These are phyloP conservation scores for Berkeleyomyces basicola DNA, from an alignment of 2,329 filamentous ascomycete species.

Conservation along the genomic window DNA sequence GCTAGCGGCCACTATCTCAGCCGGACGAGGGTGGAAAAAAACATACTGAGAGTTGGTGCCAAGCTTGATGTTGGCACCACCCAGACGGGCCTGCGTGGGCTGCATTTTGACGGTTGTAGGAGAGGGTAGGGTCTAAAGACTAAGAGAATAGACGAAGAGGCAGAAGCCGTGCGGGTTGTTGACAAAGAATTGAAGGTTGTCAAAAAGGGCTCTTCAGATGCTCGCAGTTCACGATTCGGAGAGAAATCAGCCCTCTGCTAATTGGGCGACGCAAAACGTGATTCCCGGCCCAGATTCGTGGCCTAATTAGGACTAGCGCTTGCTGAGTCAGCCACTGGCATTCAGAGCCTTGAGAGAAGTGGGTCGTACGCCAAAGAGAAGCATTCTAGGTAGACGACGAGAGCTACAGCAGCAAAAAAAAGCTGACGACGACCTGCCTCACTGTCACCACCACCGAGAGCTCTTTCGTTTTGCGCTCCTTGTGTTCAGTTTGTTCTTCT, in stretches of 20 bases:
- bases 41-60: conserved; percentile 14
- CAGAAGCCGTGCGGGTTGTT: not conserved
- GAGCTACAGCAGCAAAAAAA: too few relatives aligned
- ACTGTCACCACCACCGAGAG: not conserved
- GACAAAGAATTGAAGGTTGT: not conserved
- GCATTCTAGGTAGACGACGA: too few relatives aligned
- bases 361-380: too few relatives aligned
- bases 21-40: not conserved
- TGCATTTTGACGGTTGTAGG: conserved; percentile 24
- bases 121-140: not conserved
- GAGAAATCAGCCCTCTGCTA: conserved; percentile 11
- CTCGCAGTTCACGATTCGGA: conserved; percentile 1
- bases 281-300: conserved; percentile 8
- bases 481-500: too few relatives aligned
- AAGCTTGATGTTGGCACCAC: conserved; percentile 17
- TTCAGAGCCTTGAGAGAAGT: not conserved
- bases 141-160: not conserved
- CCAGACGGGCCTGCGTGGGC: conserved; percentile 28
- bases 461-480: not conserved
- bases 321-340: not conserved
- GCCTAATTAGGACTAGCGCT: not conserved
- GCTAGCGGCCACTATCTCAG: not conserved
- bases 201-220: not conserved
- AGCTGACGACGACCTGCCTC: not conserved
- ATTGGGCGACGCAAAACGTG: conserved; percentile 10